Evolutionary conservation across 768 basidiomycete genomes (phyloP), one percentile per base, ranked within the genome.

Genomic region (Psilocybe cyanescens): DNA sequence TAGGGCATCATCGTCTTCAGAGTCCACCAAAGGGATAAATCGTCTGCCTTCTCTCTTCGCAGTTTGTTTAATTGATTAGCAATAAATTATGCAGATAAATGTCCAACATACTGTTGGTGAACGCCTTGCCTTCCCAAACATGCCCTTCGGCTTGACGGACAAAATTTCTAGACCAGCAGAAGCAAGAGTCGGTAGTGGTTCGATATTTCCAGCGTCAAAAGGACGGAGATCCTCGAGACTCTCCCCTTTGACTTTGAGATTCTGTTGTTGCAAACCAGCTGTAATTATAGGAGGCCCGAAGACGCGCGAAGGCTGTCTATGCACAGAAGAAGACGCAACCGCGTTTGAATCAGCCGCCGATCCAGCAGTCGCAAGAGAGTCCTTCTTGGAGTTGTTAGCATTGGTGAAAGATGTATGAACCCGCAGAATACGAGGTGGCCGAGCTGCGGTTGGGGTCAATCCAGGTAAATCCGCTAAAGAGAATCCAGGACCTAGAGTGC

Each of bases 11-110:
- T 76, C 75, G n/a, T 79, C 78, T 44, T 83, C 81, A 3, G 78
- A 79, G 62, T 82, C 80, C 49, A 78, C 72, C 44, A 83, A 62
- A 8, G 81, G 79, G 31, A 83, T 83, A 58, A 82, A 83, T 11
- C 82, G 74, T 58, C 80, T 75, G 63, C 81, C 80, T 66, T 79
- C 76, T 63, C 74, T 76, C 78, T 81, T 57, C 5, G 55, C 45
- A n/a, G 44, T 6, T 30, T 35, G 28, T 47, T 19, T 48, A 44
- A 41, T 57, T 31, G 60, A 48, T 33, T 39, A 2, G 44, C 7
- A 45, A 37, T 51, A 1, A 39, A 57, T 33, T 14, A 28, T 54
- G 11, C 9, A 12, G 60, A 45, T 44, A 53, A 19, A n/a, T 35
- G 24, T 46, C 6, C 33, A 12, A 66, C 71, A 61, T 56, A 75